These are phyloP conservation scores for Aleurites moluccanus DNA, from an alignment of 441 rosid species.

Conservation along the genomic window DNA sequence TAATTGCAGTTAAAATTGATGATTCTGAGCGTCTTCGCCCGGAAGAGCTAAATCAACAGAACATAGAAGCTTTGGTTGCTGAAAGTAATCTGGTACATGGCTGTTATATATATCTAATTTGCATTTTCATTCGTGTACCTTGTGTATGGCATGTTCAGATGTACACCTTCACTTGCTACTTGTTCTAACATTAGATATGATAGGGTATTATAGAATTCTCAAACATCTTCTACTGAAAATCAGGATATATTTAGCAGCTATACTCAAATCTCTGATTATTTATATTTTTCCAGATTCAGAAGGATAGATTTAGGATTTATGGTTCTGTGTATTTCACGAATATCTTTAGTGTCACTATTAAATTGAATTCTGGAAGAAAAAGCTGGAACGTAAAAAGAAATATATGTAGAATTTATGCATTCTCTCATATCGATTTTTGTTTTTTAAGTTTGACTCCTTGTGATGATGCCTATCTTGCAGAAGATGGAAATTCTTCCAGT, in stretches of 20 bases:
- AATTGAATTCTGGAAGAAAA: conserved; percentile 9
- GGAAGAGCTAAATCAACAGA: conserved; percentile 96
- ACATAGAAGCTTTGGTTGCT: conserved; percentile 96
- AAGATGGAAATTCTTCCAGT: conserved; percentile 99
- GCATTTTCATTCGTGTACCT: neutral
- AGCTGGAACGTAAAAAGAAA: conserved; percentile 5
- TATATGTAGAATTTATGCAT: conserved; percentile 6
- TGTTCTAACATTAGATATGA: neutral
- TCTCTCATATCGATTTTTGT: neutral
- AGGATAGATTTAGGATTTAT: conserved; percentile 5
- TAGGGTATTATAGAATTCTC: neutral
- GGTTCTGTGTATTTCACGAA: neutral
- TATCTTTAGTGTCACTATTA: neutral
- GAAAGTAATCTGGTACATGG: conserved; percentile 84
- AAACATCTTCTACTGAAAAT: neutral
- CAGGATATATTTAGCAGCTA: neutral
- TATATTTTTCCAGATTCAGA: neutral
- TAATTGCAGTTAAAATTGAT: conserved; percentile 57
- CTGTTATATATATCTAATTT: neutral
- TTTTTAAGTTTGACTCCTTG: conserved; percentile 9
- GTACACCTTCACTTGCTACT: neutral
- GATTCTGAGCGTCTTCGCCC: conserved; percentile 93
- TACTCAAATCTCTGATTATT: neutral
- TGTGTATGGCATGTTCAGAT: neutral
- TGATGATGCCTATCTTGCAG: conserved; percentile 47